A percentile compares a stretch with the other conserved stretches of the same genome.
Evolutionary conservation across 208 protist genomes (phyloP).

Genomic region (Crithidia sp.): DNA sequence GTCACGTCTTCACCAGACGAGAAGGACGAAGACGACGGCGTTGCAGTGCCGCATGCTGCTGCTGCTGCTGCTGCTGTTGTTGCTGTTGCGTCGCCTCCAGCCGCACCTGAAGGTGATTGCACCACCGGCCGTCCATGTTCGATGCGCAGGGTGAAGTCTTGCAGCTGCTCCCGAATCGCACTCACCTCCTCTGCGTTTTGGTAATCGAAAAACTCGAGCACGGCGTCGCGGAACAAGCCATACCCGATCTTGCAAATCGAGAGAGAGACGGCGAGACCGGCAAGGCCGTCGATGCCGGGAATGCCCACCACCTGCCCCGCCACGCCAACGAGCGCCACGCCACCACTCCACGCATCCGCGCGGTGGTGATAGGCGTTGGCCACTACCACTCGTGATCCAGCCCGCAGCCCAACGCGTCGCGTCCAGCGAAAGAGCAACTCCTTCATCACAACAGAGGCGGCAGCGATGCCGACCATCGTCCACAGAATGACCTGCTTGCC

Average conservation of each 20-base stretch:
- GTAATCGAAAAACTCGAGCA: slow-evolving; percentile 90
- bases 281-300: slow-evolving; percentile 77
- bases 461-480: slow-evolving; percentile 81
- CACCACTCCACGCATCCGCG: slow-evolving; percentile 88
- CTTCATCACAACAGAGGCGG: slow-evolving; percentile 74
- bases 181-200: slow-evolving; percentile 75
- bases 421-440: slow-evolving; percentile 88
- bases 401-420: slow-evolving; percentile 64
- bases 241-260: slow-evolving; percentile 87
- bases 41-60: neutral
- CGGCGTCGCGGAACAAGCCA: slow-evolving; percentile 51
- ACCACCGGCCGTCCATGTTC: slow-evolving; percentile 13
- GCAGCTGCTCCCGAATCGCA: slow-evolving; percentile 62
- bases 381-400: slow-evolving; percentile 83
- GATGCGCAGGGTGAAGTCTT: slow-evolving; percentile 54
- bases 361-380: slow-evolving; percentile 92
- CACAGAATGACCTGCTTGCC: slow-evolving; percentile 74
- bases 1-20: slow-evolving; percentile 11
- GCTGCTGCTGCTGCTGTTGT: neutral
- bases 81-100: neutral
- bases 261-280: slow-evolving; percentile 76
- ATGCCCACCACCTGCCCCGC: slow-evolving; percentile 70
- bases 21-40: neutral
- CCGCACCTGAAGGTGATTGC: neutral
- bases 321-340: slow-evolving; percentile 81